Conservation (phyloP, 2,329 filamentous ascomycete genomes). For the Cordyceps tenuipes region DNA sequence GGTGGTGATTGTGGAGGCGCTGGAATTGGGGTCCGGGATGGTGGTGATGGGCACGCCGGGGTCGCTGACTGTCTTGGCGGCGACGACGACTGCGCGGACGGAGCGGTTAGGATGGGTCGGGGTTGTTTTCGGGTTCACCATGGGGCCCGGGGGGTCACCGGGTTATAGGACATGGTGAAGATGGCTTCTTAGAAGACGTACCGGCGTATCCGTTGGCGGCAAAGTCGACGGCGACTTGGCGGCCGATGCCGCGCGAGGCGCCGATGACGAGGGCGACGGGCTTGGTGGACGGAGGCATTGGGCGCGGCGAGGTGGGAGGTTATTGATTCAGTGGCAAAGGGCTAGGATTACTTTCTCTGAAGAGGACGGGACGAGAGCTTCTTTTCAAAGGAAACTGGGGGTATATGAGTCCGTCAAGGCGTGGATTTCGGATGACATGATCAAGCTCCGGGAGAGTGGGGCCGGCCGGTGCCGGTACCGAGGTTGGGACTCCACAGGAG, state of each 20-base stretch:
- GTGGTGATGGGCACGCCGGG: constrained; percentile 48
- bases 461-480: constrained; percentile 6
- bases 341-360: no score
- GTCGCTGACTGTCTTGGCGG: constrained; percentile 67
- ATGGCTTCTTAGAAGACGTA: constrained; percentile 27
- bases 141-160: no score
- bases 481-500: constrained; percentile 2
- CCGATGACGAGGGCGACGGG: constrained; percentile 65
- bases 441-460: constrained; percentile 10
- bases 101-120: background rate
- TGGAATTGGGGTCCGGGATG: constrained; percentile 69
- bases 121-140: no score
- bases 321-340: background rate
- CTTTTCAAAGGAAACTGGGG: no score
- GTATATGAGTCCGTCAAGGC: background rate
- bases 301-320: background rate
- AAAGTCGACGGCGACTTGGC: constrained; percentile 71
- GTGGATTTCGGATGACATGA: background rate
- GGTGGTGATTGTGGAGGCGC: constrained; percentile 68
- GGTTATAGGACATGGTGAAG: background rate
- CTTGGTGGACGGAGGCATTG: constrained; percentile 20
- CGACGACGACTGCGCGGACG: constrained; percentile 56
- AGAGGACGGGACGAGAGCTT: no score
- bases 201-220: constrained; percentile 63
- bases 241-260: constrained; percentile 71